phyloP scores from a whole-genome alignment of 306 rosid genomes.

The Prunus persica region Prunus_persica_NCBIv2 NC_034009.1:43164501-43165000 shows the following conservation, averaged over 20 bases:
- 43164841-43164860: neutral
- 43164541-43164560: neutral
- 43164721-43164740: neutral
- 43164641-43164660: neutral
- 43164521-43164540: neutral
- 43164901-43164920: neutral
- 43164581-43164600: neutral
- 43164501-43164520: neutral
- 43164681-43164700: neutral
- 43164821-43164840: neutral
- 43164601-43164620: neutral
- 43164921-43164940: neutral
- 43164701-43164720: neutral
- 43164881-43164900: neutral
- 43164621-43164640: neutral
- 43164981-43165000: too few species aligned
- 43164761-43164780: neutral
- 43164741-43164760: neutral
- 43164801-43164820: neutral
- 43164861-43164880: too few species aligned
- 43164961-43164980: neutral
- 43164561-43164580: neutral
- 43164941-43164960: too few species aligned
- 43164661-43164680: conserved; percentile 2
- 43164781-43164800: neutral